These are phyloP conservation scores for Phytophthora pseudosyringae DNA, from an alignment of 352 stramenopile species.

Conservation along the genomic window DNA sequence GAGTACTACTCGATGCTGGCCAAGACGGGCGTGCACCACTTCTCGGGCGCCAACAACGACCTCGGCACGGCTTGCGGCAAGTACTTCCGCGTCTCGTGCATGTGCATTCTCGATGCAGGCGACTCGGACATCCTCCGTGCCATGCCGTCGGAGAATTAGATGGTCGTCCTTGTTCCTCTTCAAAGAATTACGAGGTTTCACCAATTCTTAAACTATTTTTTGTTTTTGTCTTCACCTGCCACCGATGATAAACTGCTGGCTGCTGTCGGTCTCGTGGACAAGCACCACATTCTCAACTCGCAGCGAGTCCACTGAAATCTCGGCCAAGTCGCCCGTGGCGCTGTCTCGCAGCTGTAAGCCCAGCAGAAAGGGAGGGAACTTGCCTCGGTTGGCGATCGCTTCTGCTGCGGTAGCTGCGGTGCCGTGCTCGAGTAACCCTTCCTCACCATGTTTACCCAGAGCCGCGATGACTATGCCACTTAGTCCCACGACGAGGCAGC, in stretches of 20 bases:
- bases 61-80: slow-evolving; percentile 99
- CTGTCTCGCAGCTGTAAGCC: slow-evolving; percentile 9
- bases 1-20: slow-evolving; percentile 99
- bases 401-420: slow-evolving; percentile 4
- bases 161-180: too few species aligned
- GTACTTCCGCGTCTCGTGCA: slow-evolving; percentile 98
- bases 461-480: neutral
- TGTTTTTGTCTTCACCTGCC: neutral
- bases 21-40: slow-evolving; percentile 99
- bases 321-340: neutral
- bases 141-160: slow-evolving; percentile 58
- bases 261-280: neutral
- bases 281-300: slow-evolving; percentile 6
- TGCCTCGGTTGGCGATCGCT: slow-evolving; percentile 10
- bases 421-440: neutral
- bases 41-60: slow-evolving; percentile 98
- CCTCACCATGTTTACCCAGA: neutral
- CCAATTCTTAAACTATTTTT: too few species aligned
- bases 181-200: too few species aligned
- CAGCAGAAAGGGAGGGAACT: slow-evolving; percentile 20
- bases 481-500: slow-evolving; percentile 4
- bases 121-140: slow-evolving; percentile 98
- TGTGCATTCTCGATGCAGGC: slow-evolving; percentile 97
- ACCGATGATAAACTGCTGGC: slow-evolving; percentile 2
- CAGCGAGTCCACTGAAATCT: slow-evolving; percentile 2